phyloP scores from a whole-genome alignment of 768 basidiomycete genomes.

The Cystofilobasidium ferigula region DNA sequence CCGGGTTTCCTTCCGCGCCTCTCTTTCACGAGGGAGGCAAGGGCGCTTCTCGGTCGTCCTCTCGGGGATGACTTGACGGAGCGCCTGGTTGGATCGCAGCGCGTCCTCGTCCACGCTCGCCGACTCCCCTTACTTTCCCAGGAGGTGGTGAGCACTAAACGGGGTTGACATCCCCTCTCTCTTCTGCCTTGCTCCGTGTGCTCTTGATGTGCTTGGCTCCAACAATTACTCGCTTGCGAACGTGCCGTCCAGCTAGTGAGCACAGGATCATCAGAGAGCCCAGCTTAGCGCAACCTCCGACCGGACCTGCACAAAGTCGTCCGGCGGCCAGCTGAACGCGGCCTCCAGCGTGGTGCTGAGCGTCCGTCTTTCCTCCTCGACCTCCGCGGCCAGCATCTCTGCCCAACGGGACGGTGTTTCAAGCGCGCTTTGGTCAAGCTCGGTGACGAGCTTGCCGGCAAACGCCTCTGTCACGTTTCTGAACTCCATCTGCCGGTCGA shows the following conservation, averaged over 20 bases:
- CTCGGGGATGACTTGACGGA: too few relatives aligned
- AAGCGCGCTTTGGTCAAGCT: not conserved
- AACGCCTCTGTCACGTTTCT: too few relatives aligned
- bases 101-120: conserved; percentile 10
- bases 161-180: not conserved
- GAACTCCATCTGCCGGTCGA: too few relatives aligned
- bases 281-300: too few relatives aligned
- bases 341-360: not conserved
- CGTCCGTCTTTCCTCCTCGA: not conserved
- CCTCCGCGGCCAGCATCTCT: not conserved
- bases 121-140: not conserved
- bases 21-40: not conserved
- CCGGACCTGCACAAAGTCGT: too few relatives aligned
- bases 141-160: conserved; percentile 11
- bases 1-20: not conserved
- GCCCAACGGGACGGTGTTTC: not conserved
- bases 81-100: not conserved
- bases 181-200: too few relatives aligned
- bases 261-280: too few relatives aligned
- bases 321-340: too few relatives aligned
- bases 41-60: not conserved
- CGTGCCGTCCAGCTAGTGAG: too few relatives aligned
- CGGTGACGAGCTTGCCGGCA: not conserved
- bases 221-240: too few relatives aligned
- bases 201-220: too few relatives aligned